Conservation (phyloP, 148 eudicot species). For the Vaccinium myrtillus region DNA sequence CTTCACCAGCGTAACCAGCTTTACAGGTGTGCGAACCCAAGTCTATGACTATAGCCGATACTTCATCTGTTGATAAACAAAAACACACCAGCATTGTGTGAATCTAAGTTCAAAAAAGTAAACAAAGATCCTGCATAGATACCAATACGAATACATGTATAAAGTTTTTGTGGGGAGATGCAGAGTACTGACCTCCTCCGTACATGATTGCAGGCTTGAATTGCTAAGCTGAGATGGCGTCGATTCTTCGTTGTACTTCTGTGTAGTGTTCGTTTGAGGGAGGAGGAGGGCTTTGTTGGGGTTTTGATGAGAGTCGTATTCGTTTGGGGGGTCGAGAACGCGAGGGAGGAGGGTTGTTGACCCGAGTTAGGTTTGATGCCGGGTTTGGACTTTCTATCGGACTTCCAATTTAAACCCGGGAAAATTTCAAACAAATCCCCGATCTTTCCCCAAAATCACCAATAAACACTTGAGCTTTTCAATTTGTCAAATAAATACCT, state of each 20-base stretch:
- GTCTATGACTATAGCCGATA: slow-evolving; percentile 88
- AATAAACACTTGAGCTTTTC: too few relatives aligned
- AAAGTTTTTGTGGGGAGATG: neutral
- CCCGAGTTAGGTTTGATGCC: neutral
- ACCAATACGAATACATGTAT: too few relatives aligned
- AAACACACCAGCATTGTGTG: slow-evolving; percentile 4
- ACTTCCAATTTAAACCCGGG: too few relatives aligned
- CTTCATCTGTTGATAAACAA: slow-evolving; percentile 63
- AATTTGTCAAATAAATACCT: too few relatives aligned
- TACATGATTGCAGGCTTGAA: slow-evolving; percentile 21
- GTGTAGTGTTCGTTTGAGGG: neutral
- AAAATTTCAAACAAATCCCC: too few relatives aligned
- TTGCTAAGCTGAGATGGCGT: neutral
- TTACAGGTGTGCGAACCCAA: slow-evolving; percentile 93
- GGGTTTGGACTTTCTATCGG: neutral
- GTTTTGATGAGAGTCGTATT: neutral
- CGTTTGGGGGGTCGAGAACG: neutral
- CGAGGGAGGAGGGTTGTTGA: neutral
- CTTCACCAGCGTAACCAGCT: slow-evolving; percentile 99
- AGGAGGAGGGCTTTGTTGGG: slow-evolving; percentile 21
- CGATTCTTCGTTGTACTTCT: neutral
- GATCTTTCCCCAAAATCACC: too few relatives aligned
- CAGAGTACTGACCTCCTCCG: slow-evolving; percentile 30
- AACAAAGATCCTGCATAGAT: neutral
- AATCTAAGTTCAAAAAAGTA: neutral